Conservation (phyloP, 768 basidiomycete species). For the Pulveroboletus frians region DNA sequence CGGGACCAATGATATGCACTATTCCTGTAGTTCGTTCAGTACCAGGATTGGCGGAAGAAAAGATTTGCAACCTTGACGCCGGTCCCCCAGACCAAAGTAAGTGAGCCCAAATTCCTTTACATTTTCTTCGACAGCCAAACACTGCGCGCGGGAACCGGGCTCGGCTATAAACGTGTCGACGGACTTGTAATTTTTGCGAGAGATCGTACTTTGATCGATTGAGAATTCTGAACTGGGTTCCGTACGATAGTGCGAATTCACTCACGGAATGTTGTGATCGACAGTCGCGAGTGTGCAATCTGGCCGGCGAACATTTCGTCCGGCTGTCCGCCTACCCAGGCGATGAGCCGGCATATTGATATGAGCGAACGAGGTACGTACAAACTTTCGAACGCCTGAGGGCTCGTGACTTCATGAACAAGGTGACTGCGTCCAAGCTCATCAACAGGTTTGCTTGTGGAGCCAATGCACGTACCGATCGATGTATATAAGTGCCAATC, state of each 20-base stretch:
- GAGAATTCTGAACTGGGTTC: background rate
- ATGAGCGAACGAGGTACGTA: conserved; percentile 31
- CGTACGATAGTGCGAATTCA: conserved; percentile 11
- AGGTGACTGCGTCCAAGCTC: conserved; percentile 37
- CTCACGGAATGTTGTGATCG: conserved; percentile 85
- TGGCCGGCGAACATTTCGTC: conserved; percentile 71
- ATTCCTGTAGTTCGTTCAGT: conserved; percentile 48
- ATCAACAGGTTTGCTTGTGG: background rate
- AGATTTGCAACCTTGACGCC: conserved; percentile 64
- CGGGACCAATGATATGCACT: conserved; percentile 87
- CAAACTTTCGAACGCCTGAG: conserved; percentile 89
- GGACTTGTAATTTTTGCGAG: conserved; percentile 69
- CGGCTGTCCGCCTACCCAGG: conserved; percentile 56
- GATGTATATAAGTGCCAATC: conserved; percentile 77
- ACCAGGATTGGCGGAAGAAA: background rate
- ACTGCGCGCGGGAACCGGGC: conserved; percentile 82
- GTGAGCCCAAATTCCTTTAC: conserved; percentile 89
- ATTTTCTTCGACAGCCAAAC: conserved; percentile 78
- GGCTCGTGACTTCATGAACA: conserved; percentile 92
- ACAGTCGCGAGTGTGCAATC: conserved; percentile 89
- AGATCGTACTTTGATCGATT: conserved; percentile 47
- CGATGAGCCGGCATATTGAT: conserved; percentile 9
- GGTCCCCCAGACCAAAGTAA: conserved; percentile 87
- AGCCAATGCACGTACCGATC: conserved; percentile 48
- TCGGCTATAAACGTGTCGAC: conserved; percentile 74